Percentiles rank a stretch among this genome's conserved stretches.
phyloP scores from a whole-genome alignment of 139 green algal species.

The Picochlorum sp. region DNA sequence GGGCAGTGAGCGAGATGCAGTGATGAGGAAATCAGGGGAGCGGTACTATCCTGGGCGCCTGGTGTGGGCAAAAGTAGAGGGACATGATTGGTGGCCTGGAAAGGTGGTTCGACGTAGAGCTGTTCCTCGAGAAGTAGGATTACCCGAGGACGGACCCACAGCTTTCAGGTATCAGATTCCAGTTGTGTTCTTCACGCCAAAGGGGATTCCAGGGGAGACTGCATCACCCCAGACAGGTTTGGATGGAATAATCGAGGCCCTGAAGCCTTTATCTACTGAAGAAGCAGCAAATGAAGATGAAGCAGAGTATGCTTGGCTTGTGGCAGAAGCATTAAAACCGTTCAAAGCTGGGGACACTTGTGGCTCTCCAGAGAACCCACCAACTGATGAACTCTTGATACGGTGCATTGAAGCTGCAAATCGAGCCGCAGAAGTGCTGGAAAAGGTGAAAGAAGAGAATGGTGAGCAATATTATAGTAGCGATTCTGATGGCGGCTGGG shows the following conservation, averaged over 20 bases:
- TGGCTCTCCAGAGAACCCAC: slow-evolving; percentile 8
- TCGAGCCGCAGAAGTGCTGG: slow-evolving; percentile 14
- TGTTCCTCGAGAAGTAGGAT: slow-evolving; percentile 72
- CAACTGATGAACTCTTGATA: slow-evolving; percentile 26
- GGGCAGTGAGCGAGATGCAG: slow-evolving; percentile 23
- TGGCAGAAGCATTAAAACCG: slow-evolving; percentile 58
- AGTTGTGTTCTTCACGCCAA: slow-evolving; percentile 81
- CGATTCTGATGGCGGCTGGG: slow-evolving; percentile 67
- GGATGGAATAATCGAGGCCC: slow-evolving; percentile 2
- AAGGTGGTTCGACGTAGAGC: slow-evolving; percentile 65
- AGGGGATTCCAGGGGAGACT: slow-evolving; percentile 73
- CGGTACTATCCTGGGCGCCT: slow-evolving; percentile 56
- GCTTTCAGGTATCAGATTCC: slow-evolving; percentile 59
- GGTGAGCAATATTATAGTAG: slow-evolving; percentile 25
- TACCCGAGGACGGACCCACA: slow-evolving; percentile 45
- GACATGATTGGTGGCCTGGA: slow-evolving; percentile 88
- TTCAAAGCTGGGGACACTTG: slow-evolving; percentile 49
- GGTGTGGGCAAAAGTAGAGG: slow-evolving; percentile 90
- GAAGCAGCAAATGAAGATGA: slow-evolving; percentile 43
- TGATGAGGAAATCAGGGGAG: slow-evolving; percentile 3
- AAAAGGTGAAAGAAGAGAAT: slow-evolving; percentile 9
- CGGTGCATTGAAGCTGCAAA: slow-evolving; percentile 51
- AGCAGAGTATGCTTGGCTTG: slow-evolving; percentile 86
- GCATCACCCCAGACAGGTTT: not conserved
- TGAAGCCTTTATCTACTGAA: not conserved